These are phyloP conservation scores for Monosporascus cannonballus DNA, from an alignment of 2,329 filamentous ascomycete genomes.

Conservation along the genomic window DNA sequence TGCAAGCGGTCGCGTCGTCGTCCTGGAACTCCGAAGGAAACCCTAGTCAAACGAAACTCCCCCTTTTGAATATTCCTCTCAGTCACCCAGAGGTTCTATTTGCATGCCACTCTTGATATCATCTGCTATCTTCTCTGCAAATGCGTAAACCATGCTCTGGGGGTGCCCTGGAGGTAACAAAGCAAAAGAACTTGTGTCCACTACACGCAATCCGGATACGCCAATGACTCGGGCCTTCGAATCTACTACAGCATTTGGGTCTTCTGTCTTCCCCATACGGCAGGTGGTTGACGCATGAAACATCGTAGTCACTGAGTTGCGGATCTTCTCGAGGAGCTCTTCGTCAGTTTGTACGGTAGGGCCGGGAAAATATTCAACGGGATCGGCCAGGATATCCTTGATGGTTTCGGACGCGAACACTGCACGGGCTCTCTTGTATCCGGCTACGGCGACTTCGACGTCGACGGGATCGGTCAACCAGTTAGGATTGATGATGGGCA, in stretches of 20 bases:
- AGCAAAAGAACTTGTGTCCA: constrained; percentile 24
- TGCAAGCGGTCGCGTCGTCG: too few relatives aligned
- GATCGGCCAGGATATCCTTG: background rate
- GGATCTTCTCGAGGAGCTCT: constrained; percentile 1
- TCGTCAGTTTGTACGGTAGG: background rate
- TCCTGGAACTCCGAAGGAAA: too few relatives aligned
- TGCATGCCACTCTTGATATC: constrained; percentile 5
- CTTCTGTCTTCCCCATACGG: constrained; percentile 3
- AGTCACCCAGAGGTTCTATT: too few relatives aligned
- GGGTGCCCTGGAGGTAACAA: constrained; percentile 15
- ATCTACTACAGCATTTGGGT: constrained; percentile 2
- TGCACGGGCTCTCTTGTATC: constrained; percentile 35
- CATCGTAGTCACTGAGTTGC: background rate
- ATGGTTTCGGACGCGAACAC: background rate
- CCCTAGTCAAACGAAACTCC: too few relatives aligned
- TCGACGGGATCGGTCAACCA: constrained; percentile 39
- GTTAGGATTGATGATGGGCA: constrained; percentile 39
- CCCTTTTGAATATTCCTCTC: too few relatives aligned
- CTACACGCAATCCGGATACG: constrained; percentile 23
- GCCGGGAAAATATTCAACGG: constrained; percentile 4
- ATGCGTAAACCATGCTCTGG: constrained; percentile 1
- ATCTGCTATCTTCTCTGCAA: constrained; percentile 8
- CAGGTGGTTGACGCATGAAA: constrained; percentile 5
- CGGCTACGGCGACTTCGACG: constrained; percentile 35
- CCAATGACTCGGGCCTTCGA: constrained; percentile 17